phyloP scores from a whole-genome alignment of 1,139 yeast species.

The Meyerozyma carpophila region DNA sequence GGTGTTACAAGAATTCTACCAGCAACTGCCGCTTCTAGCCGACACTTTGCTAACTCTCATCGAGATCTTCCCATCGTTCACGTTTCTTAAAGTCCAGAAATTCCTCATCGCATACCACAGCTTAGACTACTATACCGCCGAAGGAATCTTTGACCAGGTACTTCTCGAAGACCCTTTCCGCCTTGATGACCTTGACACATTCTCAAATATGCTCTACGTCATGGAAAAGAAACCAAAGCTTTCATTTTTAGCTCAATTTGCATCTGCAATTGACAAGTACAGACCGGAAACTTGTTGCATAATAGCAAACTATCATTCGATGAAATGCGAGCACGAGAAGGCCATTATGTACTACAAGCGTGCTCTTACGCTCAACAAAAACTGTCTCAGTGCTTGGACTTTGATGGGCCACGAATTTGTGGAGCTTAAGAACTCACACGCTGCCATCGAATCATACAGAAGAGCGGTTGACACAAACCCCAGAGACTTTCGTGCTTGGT shows the following conservation, averaged over 20 bases:
- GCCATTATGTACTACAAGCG: slow-evolving; percentile 91
- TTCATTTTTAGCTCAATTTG: slow-evolving; percentile 81
- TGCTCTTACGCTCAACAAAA: slow-evolving; percentile 76
- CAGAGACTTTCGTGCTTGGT: slow-evolving; percentile 96
- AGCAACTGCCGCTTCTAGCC: slow-evolving; percentile 49
- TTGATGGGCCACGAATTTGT: slow-evolving; percentile 99
- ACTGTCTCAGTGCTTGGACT: slow-evolving; percentile 93
- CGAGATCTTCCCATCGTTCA: slow-evolving; percentile 61
- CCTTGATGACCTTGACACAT: slow-evolving; percentile 84
- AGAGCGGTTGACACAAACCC: slow-evolving; percentile 87
- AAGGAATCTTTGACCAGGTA: slow-evolving; percentile 69
- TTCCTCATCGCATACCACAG: slow-evolving; percentile 79
- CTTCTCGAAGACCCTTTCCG: slow-evolving; percentile 77
- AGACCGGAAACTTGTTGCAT: slow-evolving; percentile 95
- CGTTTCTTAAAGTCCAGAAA: slow-evolving; percentile 71
- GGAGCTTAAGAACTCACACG: slow-evolving; percentile 91
- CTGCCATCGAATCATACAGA: slow-evolving; percentile 93
- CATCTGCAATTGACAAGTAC: slow-evolving; percentile 77
- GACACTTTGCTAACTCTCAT: slow-evolving; percentile 44
- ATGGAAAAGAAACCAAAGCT: slow-evolving; percentile 85
- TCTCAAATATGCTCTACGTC: slow-evolving; percentile 89
- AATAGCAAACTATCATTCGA: slow-evolving; percentile 87
- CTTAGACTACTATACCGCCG: slow-evolving; percentile 77
- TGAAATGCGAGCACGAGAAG: slow-evolving; percentile 90
- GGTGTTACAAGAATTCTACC: slow-evolving; percentile 75